Evolutionary conservation across 768 basidiomycete species (phyloP).

Genomic region (Infundibulicybe gibba): DNA sequence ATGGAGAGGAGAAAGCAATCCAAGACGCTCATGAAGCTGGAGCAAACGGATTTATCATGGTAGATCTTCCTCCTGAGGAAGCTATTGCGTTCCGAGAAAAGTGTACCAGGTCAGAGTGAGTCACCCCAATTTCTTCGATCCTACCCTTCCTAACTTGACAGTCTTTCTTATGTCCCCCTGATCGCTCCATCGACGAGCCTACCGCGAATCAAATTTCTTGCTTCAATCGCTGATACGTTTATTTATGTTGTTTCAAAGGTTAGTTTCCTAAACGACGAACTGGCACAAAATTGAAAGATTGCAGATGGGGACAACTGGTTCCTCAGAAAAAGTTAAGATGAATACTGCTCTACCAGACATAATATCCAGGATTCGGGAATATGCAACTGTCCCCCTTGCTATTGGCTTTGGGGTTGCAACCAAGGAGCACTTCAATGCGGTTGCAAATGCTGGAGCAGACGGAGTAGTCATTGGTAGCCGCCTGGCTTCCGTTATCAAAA

Average conservation of each 20-base stretch:
- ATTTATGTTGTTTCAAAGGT: slow-evolving; percentile 99
- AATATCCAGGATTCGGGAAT: slow-evolving; percentile 76
- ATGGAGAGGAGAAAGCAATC: slow-evolving; percentile 93
- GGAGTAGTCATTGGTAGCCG: slow-evolving; percentile 93
- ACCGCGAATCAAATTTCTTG: slow-evolving; percentile 83
- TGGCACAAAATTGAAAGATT: not conserved
- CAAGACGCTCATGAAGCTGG: slow-evolving; percentile 86
- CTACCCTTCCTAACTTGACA: slow-evolving; percentile 22
- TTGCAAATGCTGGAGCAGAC: slow-evolving; percentile 87
- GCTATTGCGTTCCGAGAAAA: slow-evolving; percentile 87
- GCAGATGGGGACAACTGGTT: slow-evolving; percentile 97
- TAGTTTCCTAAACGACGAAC: slow-evolving; percentile 6
- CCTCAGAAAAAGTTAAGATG: slow-evolving; percentile 67
- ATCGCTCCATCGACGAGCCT: slow-evolving; percentile 93
- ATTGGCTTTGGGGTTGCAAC: slow-evolving; percentile 97
- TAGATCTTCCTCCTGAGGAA: slow-evolving; percentile 97
- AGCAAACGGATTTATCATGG: slow-evolving; percentile 96
- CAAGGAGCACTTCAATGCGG: slow-evolving; percentile 81
- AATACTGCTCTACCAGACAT: slow-evolving; percentile 81
- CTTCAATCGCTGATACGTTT: slow-evolving; percentile 94
- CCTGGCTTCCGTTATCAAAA: slow-evolving; percentile 77
- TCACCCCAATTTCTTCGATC: not conserved
- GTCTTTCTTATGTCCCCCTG: slow-evolving; percentile 91
- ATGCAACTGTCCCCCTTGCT: slow-evolving; percentile 79
- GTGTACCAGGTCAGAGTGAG: slow-evolving; percentile 77